Conservation (phyloP, 768 basidiomycete species). For the Mycena haematopus region DNA sequence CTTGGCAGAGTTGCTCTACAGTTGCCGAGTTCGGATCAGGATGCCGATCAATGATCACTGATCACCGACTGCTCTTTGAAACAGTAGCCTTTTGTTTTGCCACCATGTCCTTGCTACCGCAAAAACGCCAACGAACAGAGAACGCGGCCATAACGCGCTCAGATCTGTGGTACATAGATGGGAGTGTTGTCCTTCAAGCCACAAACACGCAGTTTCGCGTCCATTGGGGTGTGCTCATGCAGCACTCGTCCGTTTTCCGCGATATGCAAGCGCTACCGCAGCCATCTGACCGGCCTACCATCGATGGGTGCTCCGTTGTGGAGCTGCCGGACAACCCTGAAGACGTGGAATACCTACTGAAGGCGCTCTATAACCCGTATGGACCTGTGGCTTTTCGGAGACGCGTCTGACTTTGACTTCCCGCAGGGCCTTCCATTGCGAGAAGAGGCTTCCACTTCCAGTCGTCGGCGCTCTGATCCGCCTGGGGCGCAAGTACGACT, state of each 20-base stretch:
- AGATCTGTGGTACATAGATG: not conserved
- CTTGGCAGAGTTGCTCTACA: too few species aligned
- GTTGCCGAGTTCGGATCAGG: too few species aligned
- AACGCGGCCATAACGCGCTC: not conserved
- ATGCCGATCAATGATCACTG: too few species aligned
- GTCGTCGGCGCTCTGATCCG: not conserved
- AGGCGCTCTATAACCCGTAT: not conserved
- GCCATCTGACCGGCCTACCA: not conserved
- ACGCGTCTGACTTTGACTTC: not conserved
- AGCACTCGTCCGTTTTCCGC: not conserved
- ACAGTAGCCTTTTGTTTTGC: too few species aligned
- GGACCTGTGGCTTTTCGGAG: not conserved
- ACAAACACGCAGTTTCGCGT: not conserved
- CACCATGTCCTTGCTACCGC: too few species aligned
- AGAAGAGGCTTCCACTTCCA: not conserved
- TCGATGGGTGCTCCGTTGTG: not conserved
- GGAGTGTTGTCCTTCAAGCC: not conserved
- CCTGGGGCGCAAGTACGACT: not conserved
- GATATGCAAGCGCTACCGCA: not conserved
- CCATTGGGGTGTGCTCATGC: not conserved
- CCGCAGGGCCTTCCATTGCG: not conserved
- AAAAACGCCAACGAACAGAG: not conserved
- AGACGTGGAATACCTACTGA: not conserved
- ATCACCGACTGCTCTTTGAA: too few species aligned
- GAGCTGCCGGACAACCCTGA: not conserved